A percentile compares a stretch with the other conserved stretches of the same genome.
Conservation (phyloP, 257 asterid species). For the Solanum dulcamara region DNA sequence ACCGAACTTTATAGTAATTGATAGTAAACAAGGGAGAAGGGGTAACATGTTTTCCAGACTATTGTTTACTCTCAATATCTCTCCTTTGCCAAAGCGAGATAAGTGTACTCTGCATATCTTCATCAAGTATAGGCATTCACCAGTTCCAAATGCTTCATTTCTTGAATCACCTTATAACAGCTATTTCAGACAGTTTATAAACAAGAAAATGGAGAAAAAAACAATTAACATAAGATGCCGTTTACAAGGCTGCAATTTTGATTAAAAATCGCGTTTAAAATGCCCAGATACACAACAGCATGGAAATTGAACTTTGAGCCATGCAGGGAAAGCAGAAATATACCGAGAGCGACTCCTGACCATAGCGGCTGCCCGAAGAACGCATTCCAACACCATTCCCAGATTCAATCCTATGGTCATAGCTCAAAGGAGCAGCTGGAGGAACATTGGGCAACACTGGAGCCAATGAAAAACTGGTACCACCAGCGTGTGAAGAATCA, state of each 20-base stretch:
- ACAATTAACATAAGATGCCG: background rate
- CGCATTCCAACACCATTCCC: constrained; percentile 51
- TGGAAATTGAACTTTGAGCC: background rate
- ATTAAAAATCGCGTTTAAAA: background rate
- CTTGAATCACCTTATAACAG: background rate
- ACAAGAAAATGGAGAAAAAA: background rate
- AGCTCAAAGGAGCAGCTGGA: constrained; percentile 44
- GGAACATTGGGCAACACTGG: constrained; percentile 39
- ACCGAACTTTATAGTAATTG: background rate
- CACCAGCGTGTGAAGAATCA: constrained; percentile 41
- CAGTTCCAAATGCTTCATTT: background rate
- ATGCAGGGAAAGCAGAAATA: constrained; percentile 1
- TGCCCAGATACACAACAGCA: background rate
- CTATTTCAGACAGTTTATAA: background rate
- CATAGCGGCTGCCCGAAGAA: constrained; percentile 54
- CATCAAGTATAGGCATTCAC: background rate
- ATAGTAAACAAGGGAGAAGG: background rate
- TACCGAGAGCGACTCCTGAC: constrained; percentile 65
- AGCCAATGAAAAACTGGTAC: constrained; percentile 45
- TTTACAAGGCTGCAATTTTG: background rate
- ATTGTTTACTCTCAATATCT: background rate
- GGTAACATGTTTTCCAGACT: background rate
- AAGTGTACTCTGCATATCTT: background rate
- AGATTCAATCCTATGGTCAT: constrained; percentile 62
- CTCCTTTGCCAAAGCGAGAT: background rate